Base-by-base conservation (phyloP, 176 grass and related monocot species). In the Zoysia japonica region DNA sequence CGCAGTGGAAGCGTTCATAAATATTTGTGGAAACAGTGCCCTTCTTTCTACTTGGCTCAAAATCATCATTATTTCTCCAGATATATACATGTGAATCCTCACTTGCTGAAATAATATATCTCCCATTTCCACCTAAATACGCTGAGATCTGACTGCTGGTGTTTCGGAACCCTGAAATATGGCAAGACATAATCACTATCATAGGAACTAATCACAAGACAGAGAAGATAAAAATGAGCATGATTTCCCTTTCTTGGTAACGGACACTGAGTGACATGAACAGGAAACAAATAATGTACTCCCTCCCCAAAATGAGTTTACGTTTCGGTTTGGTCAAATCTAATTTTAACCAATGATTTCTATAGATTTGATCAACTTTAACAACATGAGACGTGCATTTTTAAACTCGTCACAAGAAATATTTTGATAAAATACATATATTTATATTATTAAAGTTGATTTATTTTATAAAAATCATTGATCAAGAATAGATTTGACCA, bases 51-150 rank as follows among this genome's bases (percentile, higher is more conserved):
- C 57, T 77, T 78, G 92, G 77, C 55, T 85, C 85, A 2, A 75
- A 92, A 72, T 92, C 92, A 83, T 94, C 84, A 54, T 87, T 89
- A 46, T 90, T 85, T 80, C 84, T 88, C 96, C 96, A 98, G 41
- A 93, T 71, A 79, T 91, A 98, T 59, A 98, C 96, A 87, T 93
- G 79, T 28, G 96, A 98, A 77, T 95, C 92, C 88, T 98, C 96
- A 68, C 96, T 98, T 44, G 96, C 96, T 20, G 87, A 98, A 65
- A 98, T 88, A 47, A 93, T 80, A 78, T 91, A 93, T 68, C 81
- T 87, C 59, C 92, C 88, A 52, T 91, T 90, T 77, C 79, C 80
- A 47, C 90, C 76, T 48, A 86, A 85, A 85, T 86, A 89, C 59
- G 96, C 92, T 78, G 90, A 91, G 61, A 98, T 95, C 85, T 98